Conservation (phyloP, 306 rosid species). For the Citrullus mucosospermus region DNA sequence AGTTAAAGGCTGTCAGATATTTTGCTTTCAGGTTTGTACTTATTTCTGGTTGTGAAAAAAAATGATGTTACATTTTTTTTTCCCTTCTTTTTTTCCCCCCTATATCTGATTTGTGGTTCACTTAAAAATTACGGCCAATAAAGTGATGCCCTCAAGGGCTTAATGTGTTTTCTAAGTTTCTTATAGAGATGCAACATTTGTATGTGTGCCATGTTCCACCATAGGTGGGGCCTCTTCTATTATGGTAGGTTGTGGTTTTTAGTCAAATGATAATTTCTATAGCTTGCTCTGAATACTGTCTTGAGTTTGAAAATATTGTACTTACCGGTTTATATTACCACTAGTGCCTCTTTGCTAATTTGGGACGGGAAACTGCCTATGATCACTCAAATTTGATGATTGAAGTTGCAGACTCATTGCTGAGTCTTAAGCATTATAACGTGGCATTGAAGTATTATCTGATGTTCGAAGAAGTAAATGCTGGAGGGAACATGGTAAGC, state of each 20-base stretch:
- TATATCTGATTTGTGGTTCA: background rate
- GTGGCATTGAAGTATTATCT: constrained; percentile 59
- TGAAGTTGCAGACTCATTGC: constrained; percentile 54
- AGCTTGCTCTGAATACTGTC: background rate
- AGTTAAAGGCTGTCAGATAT: background rate
- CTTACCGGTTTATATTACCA: constrained; percentile 11
- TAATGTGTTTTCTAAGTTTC: background rate
- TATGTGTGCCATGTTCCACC: background rate
- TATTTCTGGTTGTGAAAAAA: background rate
- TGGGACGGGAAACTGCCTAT: constrained; percentile 35
- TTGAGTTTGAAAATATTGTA: constrained; percentile 11
- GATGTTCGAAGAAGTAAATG: constrained; percentile 36
- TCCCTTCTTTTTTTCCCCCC: too few species aligned
- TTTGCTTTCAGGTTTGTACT: background rate
- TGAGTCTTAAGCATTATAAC: constrained; percentile 46
- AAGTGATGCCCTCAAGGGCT: background rate
- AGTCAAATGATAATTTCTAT: background rate
- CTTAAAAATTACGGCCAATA: background rate
- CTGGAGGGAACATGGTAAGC: constrained; percentile 36
- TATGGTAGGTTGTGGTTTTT: background rate
- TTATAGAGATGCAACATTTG: background rate
- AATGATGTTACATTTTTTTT: background rate
- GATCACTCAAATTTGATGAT: constrained; percentile 34
- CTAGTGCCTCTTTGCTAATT: constrained; percentile 39
- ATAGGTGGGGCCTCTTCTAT: background rate